These are phyloP conservation scores for Elongisporangium undulatum DNA, from an alignment of 352 stramenopile genomes.

Conservation along the genomic window DNA sequence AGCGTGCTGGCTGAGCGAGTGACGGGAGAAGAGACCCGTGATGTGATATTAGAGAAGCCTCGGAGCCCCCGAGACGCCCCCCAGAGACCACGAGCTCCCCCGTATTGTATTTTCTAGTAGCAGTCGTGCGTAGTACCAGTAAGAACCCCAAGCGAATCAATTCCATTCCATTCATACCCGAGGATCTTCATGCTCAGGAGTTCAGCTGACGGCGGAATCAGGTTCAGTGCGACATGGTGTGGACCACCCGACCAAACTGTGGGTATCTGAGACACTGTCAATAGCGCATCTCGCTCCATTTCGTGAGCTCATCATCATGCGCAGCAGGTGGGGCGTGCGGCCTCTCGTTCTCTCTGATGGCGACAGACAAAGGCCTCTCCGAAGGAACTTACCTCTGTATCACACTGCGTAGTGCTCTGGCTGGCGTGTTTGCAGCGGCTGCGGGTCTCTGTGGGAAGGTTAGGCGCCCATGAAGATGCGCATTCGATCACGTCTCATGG, in stretches of 20 bases:
- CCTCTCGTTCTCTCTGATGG: background rate
- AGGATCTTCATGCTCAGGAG: no score
- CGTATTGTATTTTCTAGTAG: background rate
- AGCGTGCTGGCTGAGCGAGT: conserved; percentile 42
- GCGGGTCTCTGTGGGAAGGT: conserved; percentile 61
- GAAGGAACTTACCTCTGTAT: background rate
- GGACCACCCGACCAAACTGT: background rate
- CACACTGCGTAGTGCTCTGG: conserved; percentile 29
- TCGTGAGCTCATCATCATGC: background rate
- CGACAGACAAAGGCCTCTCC: background rate
- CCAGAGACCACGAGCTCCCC: background rate
- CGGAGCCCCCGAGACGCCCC: background rate
- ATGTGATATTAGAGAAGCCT: background rate
- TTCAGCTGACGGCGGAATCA: background rate
- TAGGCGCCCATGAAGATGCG: background rate
- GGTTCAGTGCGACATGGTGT: background rate
- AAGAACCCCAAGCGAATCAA: background rate
- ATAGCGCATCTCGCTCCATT: background rate
- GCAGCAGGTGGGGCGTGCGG: background rate
- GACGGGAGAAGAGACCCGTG: background rate
- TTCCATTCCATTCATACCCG: background rate
- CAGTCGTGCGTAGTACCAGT: background rate
- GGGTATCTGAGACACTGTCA: background rate
- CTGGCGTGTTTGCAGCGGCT: conserved; percentile 46
- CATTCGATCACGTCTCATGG: background rate